Conservation (phyloP, 768 basidiomycete genomes). For the Tricholoma sp. region DNA sequence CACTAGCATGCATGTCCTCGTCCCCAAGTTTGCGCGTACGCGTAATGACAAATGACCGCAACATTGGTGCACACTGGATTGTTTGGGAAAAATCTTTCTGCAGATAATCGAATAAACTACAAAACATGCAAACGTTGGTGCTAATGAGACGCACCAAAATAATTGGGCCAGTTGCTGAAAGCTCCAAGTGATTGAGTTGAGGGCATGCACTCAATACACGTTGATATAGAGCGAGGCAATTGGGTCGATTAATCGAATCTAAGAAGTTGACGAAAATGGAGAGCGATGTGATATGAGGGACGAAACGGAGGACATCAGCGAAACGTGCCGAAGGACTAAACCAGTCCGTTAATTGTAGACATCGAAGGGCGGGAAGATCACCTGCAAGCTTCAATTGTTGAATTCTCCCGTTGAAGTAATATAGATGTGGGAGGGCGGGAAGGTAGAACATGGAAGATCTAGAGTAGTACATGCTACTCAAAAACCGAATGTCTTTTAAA, state of each 20-base stretch:
- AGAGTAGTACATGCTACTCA: constrained; percentile 8
- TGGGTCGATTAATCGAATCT: constrained; percentile 2
- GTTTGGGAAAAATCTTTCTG: constrained; percentile 13
- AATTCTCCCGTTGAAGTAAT: constrained; percentile 10
- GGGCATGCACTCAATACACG: constrained; percentile 11
- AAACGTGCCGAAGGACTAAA: constrained; percentile 17
- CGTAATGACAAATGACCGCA: constrained; percentile 11
- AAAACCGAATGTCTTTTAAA: constrained; percentile 6
- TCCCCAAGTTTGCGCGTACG: constrained; percentile 10
- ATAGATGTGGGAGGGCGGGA: constrained; percentile 7
- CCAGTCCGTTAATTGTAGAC: constrained; percentile 12
- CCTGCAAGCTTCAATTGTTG: constrained; percentile 11
- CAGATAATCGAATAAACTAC: background rate
- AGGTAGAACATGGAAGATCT: constrained; percentile 9
- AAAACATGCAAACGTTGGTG: background rate
- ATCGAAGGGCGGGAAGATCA: constrained; percentile 8
- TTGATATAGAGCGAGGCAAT: constrained; percentile 8
- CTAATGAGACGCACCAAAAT: constrained; percentile 6
- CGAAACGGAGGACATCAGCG: constrained; percentile 6
- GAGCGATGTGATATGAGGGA: constrained; percentile 8
- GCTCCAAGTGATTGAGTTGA: constrained; percentile 8
- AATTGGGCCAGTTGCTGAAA: constrained; percentile 13
- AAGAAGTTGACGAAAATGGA: constrained; percentile 15
- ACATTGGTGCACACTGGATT: constrained; percentile 7
- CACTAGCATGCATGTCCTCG: constrained; percentile 4